Base-by-base conservation (phyloP, 768 basidiomycete species). In the Mrakia hoshinonis region DNA sequence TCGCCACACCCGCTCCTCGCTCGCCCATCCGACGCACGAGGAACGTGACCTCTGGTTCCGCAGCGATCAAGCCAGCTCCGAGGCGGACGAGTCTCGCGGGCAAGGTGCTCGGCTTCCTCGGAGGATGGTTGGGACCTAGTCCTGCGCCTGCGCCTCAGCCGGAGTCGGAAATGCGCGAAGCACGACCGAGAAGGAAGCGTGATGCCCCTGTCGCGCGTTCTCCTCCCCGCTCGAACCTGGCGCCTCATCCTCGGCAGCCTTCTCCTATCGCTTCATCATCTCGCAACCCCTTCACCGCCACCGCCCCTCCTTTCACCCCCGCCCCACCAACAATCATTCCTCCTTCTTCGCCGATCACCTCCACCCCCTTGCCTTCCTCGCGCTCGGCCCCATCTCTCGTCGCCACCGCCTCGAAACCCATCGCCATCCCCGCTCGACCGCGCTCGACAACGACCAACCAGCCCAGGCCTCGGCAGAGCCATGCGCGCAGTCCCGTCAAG, bases 31-130 rank as follows among this genome's bases (percentile, higher is more conserved):
- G 29, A 31, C 36, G 36, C 54, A 11, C 29, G n/a, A 15, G 6
- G 13, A 34, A 2, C 31, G 13, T 60, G 31, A 22, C 34, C 54
- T 15, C 46, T 26, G n/a, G 54, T 55, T n/a, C 43, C 43, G 7
- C 12, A 22, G 2, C 9, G 5, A 10, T 15, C 22, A 36, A 20
- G 31, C 18, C 36, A 5, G 15, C 58, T 1, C 5, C 58, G 31
- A 61, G 36, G 58, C 24, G 34, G 34, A 31, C 58, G 5, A 61
- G 31, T 36, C 11, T 61, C 36, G 58, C 58, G 36, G 58, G 58
- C 11, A 61, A 61, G 22, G 31, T 61, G 15, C 36, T 61, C 36
- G 58, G 34, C 5, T 61, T 61, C 58, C 58, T 61, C 58, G 58
- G 58, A 34, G 58, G 58, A 38, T 61, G 58, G 58, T 31, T 61